These are phyloP conservation scores for Phoenix roebelenii DNA, from an alignment of 176 grass and related monocot species.

Conservation along the genomic window DNA sequence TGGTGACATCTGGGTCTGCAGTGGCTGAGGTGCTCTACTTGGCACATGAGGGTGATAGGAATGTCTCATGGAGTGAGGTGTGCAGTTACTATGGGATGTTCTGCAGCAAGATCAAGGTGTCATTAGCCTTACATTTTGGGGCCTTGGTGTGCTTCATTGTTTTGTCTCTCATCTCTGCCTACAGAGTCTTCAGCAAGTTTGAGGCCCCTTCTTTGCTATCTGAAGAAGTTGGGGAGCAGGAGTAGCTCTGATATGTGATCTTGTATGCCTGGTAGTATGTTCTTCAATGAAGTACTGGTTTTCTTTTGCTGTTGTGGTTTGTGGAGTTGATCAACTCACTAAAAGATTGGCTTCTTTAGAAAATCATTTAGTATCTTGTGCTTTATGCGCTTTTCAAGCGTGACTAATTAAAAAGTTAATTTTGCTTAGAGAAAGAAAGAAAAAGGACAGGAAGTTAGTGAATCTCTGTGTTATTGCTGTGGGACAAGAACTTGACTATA, in stretches of 20 bases:
- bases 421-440: no score
- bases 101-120: slow-evolving; percentile 54
- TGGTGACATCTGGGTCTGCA: slow-evolving; percentile 72
- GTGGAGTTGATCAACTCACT: no score
- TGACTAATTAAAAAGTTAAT: no score
- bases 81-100: slow-evolving; percentile 89
- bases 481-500: no score
- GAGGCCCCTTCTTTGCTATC: slow-evolving; percentile 12
- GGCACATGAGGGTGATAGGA: slow-evolving; percentile 42
- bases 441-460: no score
- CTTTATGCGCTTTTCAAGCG: no score
- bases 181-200: slow-evolving; percentile 55
- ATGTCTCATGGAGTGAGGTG: slow-evolving; percentile 82
- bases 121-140: slow-evolving; percentile 52
- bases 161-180: slow-evolving; percentile 60
- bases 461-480: no score
- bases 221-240: slow-evolving; percentile 25
- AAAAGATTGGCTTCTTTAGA: no score
- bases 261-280: no score
- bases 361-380: no score
- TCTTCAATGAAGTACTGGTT: no score
- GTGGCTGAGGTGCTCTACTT: slow-evolving; percentile 71
- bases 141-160: slow-evolving; percentile 66
- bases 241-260: neutral
- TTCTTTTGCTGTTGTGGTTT: no score